Evolutionary conservation across 345 rosid species (phyloP).

Genomic region (Acer yangbiense): DNA sequence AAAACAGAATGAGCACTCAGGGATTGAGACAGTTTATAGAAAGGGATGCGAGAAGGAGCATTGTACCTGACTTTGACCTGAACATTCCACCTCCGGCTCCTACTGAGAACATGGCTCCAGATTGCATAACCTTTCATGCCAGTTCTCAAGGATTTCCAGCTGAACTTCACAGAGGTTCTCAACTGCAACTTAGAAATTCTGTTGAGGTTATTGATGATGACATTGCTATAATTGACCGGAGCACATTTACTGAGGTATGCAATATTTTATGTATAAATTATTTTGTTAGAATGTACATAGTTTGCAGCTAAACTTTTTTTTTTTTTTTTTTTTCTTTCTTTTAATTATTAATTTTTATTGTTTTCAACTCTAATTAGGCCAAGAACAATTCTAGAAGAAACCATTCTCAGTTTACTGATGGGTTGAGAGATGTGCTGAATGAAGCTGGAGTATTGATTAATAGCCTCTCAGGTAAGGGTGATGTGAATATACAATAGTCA

Average conservation of each 20-base stretch:
- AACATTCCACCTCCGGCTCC: not conserved
- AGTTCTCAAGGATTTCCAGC: constrained; percentile 14
- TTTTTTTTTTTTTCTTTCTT: not conserved
- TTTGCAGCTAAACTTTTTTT: not conserved
- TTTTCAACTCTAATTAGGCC: constrained; percentile 3
- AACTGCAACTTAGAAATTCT: constrained; percentile 5
- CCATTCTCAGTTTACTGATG: not conserved
- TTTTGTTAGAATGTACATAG: not conserved
- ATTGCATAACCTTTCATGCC: not conserved
- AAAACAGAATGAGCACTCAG: constrained; percentile 12
- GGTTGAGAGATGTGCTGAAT: not conserved
- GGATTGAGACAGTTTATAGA: constrained; percentile 10
- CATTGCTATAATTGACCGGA: constrained; percentile 19
- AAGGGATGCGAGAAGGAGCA: constrained; percentile 5
- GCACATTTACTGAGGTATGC: constrained; percentile 16
- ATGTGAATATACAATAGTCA: not conserved
- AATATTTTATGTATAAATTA: not conserved
- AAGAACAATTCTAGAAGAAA: constrained; percentile 9
- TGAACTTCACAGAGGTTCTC: constrained; percentile 7
- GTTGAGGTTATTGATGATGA: constrained; percentile 26
- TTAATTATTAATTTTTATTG: not conserved
- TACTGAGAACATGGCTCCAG: not conserved
- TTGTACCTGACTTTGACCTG: too few species aligned
- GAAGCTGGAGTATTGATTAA: not conserved
- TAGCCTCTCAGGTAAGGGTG: constrained; percentile 4